Evolutionary conservation across 306 rosid genomes (phyloP).

Genomic region (Acmispon strigosus): DNA sequence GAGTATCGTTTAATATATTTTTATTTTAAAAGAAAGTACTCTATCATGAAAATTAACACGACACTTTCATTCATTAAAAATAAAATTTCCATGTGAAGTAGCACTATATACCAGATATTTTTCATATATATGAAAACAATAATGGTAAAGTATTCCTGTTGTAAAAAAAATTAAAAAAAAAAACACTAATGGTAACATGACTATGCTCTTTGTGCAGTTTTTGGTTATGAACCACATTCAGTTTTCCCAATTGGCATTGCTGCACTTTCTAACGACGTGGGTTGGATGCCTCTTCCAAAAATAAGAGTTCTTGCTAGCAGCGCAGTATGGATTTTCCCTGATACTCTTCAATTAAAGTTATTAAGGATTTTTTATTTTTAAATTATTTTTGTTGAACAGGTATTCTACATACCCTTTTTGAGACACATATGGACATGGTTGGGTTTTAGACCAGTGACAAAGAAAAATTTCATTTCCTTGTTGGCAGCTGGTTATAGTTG

Average conservation of each 20-base stretch:
- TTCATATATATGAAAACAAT: too few relatives aligned
- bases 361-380: background rate
- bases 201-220: conserved; percentile 38
- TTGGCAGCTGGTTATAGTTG: conserved; percentile 65
- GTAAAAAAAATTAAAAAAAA: too few relatives aligned
- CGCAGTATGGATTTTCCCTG: conserved; percentile 51
- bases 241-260: conserved; percentile 67
- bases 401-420: conserved; percentile 70
- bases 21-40: too few relatives aligned
- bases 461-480: conserved; percentile 48
- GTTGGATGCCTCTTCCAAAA: conserved; percentile 72
- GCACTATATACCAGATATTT: too few relatives aligned
- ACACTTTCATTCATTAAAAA: too few relatives aligned
- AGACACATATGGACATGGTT: conserved; percentile 93
- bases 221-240: conserved; percentile 93
- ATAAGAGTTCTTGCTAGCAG: conserved; percentile 75
- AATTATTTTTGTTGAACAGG: conserved; percentile 28
- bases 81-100: too few relatives aligned
- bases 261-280: conserved; percentile 55
- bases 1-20: too few relatives aligned
- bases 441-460: conserved; percentile 56
- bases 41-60: too few relatives aligned
- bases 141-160: too few relatives aligned
- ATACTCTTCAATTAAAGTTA: background rate
- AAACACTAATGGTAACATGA: background rate